phyloP scores from a whole-genome alignment of 1,284 basidiomycete species.

The Athelia sp. region DNA sequence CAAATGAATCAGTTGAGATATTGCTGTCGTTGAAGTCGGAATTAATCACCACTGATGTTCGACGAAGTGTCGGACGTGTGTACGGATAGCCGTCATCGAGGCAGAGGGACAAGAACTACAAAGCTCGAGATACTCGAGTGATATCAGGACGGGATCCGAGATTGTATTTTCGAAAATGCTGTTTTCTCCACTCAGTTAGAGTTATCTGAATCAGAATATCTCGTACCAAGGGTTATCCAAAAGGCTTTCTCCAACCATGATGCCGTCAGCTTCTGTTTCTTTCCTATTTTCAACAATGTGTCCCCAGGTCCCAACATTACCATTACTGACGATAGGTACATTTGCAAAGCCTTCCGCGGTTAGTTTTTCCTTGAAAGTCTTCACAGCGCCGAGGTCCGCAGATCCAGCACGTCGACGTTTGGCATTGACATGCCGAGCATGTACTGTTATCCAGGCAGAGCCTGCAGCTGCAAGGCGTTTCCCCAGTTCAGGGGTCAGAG shows the following conservation, averaged over 20 bases:
- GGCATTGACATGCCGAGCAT: slow-evolving; percentile 67
- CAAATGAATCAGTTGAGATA: slow-evolving; percentile 3
- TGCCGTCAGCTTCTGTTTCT: slow-evolving; percentile 62
- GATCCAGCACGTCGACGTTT: slow-evolving; percentile 61
- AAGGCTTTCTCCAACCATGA: slow-evolving; percentile 75
- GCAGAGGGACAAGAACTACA: slow-evolving; percentile 47
- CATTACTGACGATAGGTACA: slow-evolving; percentile 69
- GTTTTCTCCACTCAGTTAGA: slow-evolving; percentile 5
- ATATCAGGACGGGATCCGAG: slow-evolving; percentile 58
- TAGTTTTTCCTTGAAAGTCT: slow-evolving; percentile 44
- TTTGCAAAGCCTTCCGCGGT: slow-evolving; percentile 2
- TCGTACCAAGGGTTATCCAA: slow-evolving; percentile 65
- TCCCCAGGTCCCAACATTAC: slow-evolving; percentile 59
- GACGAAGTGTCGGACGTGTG: slow-evolving; percentile 58
- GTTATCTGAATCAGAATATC: slow-evolving; percentile 3
- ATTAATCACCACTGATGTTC: slow-evolving; percentile 54
- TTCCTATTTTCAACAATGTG: slow-evolving; percentile 51
- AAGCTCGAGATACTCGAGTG: slow-evolving; percentile 57
- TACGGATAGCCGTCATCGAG: slow-evolving; percentile 42
- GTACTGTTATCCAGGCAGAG: slow-evolving; percentile 62
- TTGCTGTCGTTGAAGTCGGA: slow-evolving; percentile 7
- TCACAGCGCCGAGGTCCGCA: slow-evolving; percentile 59
- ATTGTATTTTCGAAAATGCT: slow-evolving; percentile 48
- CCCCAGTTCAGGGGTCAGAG: slow-evolving; percentile 53
- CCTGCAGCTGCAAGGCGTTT: slow-evolving; percentile 54